These are phyloP conservation scores for Orbilia oligospora DNA, from an alignment of 2,329 filamentous ascomycete species.

Conservation along the genomic window DNA sequence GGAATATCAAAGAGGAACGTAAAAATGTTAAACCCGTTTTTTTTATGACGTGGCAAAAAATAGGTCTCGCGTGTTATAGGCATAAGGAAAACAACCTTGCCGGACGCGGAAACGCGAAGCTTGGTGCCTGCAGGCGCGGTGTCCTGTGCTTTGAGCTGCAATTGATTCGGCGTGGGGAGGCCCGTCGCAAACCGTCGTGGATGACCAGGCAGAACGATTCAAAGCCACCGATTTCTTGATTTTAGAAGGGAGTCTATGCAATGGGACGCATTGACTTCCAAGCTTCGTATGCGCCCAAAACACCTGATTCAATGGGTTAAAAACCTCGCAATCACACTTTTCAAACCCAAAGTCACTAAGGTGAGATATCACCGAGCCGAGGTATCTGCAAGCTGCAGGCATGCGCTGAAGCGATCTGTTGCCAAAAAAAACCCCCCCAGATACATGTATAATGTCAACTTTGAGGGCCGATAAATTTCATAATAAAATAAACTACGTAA, in stretches of 20 bases:
- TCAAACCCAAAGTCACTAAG: background rate
- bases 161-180: slow-evolving; percentile 28
- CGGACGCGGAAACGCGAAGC: slow-evolving; percentile 52
- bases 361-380: background rate
- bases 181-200: slow-evolving; percentile 43
- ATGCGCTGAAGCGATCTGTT: slow-evolving; percentile 3
- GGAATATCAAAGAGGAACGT: slow-evolving; percentile 10
- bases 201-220: background rate
- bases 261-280: background rate
- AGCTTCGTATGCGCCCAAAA: background rate
- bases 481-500: background rate
- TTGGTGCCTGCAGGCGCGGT: slow-evolving; percentile 59
- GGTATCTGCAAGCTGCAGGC: background rate
- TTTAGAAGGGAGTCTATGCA: slow-evolving; percentile 2
- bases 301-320: background rate
- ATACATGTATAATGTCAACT: background rate
- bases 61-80: slow-evolving; percentile 51
- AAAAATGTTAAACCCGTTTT: slow-evolving; percentile 24
- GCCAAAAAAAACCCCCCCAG: background rate
- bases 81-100: slow-evolving; percentile 31
- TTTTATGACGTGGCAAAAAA: slow-evolving; percentile 60
- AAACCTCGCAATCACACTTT: background rate
- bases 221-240: background rate
- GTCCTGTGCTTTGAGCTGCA: slow-evolving; percentile 44
- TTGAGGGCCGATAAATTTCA: background rate